These are phyloP conservation scores for Hygrocybe punicea DNA, from an alignment of 768 basidiomycete genomes.

Conservation along the genomic window DNA sequence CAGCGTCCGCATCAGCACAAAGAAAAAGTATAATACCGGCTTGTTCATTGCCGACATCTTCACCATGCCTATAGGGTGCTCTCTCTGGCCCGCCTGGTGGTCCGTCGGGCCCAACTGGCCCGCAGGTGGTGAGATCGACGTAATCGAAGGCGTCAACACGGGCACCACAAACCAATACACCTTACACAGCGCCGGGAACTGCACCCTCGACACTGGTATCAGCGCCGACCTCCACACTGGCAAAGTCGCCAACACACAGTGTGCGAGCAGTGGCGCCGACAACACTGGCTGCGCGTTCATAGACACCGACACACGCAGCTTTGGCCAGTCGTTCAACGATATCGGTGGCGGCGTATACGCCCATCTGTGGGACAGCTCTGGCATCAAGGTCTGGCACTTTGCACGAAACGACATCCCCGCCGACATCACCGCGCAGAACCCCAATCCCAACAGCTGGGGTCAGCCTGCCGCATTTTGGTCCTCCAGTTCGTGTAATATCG, in stretches of 20 bases:
- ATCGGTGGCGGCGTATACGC: slow-evolving; percentile 52
- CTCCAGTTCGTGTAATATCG: slow-evolving; percentile 47
- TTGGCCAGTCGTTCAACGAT: slow-evolving; percentile 46
- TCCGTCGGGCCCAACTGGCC: slow-evolving; percentile 55
- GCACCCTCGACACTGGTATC: slow-evolving; percentile 21
- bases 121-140: slow-evolving; percentile 44
- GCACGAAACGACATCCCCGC: slow-evolving; percentile 47
- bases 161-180: slow-evolving; percentile 59
- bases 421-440: slow-evolving; percentile 46
- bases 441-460: slow-evolving; percentile 51
- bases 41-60: slow-evolving; percentile 73
- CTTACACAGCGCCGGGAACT: slow-evolving; percentile 54
- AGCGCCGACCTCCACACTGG: slow-evolving; percentile 14
- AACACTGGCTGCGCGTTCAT: slow-evolving; percentile 52
- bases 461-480: slow-evolving; percentile 52
- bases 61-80: slow-evolving; percentile 69
- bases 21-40: slow-evolving; percentile 60
- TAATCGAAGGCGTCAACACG: slow-evolving; percentile 69
- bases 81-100: slow-evolving; percentile 59
- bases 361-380: slow-evolving; percentile 50
- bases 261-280: slow-evolving; percentile 37
- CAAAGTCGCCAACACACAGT: slow-evolving; percentile 31
- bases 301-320: slow-evolving; percentile 39
- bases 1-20: slow-evolving; percentile 66
- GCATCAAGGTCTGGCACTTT: slow-evolving; percentile 59